Percentiles rank a stretch among this genome's conserved stretches.
phyloP scores from a whole-genome alignment of 495 filamentous ascomycete species.

The Daldinia bambusicola region DNA sequence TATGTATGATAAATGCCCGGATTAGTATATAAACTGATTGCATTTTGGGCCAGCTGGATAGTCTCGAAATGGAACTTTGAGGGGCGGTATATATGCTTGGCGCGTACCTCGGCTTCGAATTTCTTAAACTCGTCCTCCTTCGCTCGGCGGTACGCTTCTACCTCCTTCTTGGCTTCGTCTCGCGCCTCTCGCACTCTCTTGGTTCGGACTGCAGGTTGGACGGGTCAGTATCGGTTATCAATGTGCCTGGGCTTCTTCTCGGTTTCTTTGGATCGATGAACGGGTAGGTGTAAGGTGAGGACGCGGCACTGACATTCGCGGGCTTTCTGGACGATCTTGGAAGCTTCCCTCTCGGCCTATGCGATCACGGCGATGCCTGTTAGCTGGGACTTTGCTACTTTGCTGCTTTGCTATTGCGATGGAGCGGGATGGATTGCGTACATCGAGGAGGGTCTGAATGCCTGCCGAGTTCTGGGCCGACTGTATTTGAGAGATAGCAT shows the following conservation, averaged over 20 bases:
- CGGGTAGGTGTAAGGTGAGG: background rate
- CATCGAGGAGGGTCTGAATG: conserved; percentile 98
- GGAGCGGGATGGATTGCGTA: conserved; percentile 61
- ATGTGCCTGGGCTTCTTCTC: too few relatives aligned
- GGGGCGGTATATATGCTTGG: background rate
- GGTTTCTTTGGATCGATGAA: background rate
- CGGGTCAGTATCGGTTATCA: background rate
- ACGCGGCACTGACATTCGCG: conserved; percentile 55
- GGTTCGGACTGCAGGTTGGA: conserved; percentile 77
- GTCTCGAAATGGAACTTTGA: background rate
- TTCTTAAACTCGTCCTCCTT: conserved; percentile 97
- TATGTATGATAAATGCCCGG: background rate
- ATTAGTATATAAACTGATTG: background rate
- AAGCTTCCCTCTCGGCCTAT: conserved; percentile 96
- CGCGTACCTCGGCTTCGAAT: conserved; percentile 86
- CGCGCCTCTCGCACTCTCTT: conserved; percentile 96
- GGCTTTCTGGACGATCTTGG: conserved; percentile 95
- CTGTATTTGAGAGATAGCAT: conserved; percentile 57
- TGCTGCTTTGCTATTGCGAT: background rate
- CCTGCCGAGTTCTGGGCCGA: conserved; percentile 98
- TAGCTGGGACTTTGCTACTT: conserved; percentile 13
- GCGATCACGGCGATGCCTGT: conserved; percentile 18
- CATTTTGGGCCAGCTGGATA: too few relatives aligned
- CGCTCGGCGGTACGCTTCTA: conserved; percentile 88
- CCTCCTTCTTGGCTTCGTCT: conserved; percentile 95